Base-by-base conservation (phyloP, 2,329 filamentous ascomycete species). In the Fusarium oligoseptatum region DNA sequence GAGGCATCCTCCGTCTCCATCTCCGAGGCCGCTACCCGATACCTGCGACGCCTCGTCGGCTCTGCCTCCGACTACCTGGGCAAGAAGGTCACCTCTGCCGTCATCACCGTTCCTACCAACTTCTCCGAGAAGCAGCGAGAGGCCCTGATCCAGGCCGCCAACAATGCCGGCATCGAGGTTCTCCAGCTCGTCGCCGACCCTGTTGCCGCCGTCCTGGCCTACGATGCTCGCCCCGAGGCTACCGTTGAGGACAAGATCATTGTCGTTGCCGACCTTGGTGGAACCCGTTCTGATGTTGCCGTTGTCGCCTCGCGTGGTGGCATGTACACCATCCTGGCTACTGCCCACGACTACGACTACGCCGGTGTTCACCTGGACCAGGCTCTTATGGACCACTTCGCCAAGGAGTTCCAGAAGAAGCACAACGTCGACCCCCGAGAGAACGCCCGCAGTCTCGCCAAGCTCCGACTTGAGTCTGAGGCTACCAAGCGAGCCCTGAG, bases 331-430 rank as follows among this genome's bases (percentile, higher is more conserved):
- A 92, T 98, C 79, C 89, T 99, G 68, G 95, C 97, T 22, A 97
- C 96, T 14, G 91, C 93, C 34, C 97, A 98, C 87, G 97, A 99
- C 87, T 98, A 97, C 85, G 95, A 98, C 81, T 94, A 96, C 77
- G 92, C 94, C 66, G 97, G 97, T 80, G 89, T 91, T 39, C 92
- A 95, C 76, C 89, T 99, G 67, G 97, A 99, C 87, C 90, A 97
- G 83, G 93, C 96, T 60, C 89, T 99, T 68, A 94, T 98, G 82
- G 96, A 99, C 83, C 93, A 98, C 88, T 98, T 98, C 79, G 94
- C 96, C 78, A 99, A 99, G 89, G 97, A 99, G 85, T 99, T 99
- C 86, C 90, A 97, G 81, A 98, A 99, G 91, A 98, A 97, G 89
- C 91, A 98, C 90, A 93, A 92, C 86, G 91, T 91, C 67, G 97